A percentile compares a stretch with the other conserved stretches of the same genome.
Conservation (phyloP, 169 alveolate species). For the Amoebophrya sp. region DNA sequence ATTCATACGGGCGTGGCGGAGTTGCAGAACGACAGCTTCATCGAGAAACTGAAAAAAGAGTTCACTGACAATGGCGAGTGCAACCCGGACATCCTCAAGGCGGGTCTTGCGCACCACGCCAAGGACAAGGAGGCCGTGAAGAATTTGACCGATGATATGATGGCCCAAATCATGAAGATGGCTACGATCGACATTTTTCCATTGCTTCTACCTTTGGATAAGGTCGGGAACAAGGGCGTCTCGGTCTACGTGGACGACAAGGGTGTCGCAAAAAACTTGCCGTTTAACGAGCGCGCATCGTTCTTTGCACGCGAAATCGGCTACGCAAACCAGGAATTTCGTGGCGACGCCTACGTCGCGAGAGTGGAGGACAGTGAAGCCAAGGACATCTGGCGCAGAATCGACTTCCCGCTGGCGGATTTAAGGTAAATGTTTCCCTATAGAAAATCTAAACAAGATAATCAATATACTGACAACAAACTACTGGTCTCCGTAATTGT, state of each 20-base stretch:
- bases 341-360: background rate
- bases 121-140: background rate
- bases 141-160: background rate
- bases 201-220: constrained; percentile 1
- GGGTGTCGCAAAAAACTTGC: constrained; percentile 30
- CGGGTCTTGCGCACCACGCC: background rate
- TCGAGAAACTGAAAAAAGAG: background rate
- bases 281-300: background rate
- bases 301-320: background rate
- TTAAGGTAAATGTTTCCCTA: background rate
- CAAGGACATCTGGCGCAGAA: background rate
- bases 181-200: constrained; percentile 28
- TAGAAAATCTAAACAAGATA: background rate
- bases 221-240: constrained; percentile 12
- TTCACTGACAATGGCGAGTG: background rate
- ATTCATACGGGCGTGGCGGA: background rate
- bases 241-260: constrained; percentile 28
- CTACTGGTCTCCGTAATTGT: background rate
- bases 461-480: background rate
- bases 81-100: background rate
- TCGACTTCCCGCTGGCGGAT: background rate
- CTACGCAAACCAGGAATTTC: background rate
- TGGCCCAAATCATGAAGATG: constrained; percentile 21
- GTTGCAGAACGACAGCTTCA: background rate
- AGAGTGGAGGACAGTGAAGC: background rate